These are phyloP conservation scores for Sarocladium kiliense DNA, from an alignment of 2,329 filamentous ascomycete genomes.

Conservation along the genomic window DNA sequence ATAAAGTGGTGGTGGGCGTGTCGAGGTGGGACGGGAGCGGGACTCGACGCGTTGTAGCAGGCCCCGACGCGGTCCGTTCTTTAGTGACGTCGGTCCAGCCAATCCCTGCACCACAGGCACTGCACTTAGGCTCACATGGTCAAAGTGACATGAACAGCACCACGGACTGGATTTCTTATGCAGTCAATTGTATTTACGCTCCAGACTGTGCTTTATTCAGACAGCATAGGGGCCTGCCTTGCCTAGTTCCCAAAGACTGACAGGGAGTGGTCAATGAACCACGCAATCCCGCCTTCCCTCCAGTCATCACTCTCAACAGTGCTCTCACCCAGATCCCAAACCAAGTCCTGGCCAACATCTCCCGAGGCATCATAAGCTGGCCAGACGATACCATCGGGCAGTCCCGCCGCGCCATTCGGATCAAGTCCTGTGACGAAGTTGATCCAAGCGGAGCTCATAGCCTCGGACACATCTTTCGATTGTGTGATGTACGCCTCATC, in stretches of 20 bases:
- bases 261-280: conserved; percentile 22
- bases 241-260: conserved; percentile 20
- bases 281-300: conserved; percentile 22
- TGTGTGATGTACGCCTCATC: conserved; percentile 19
- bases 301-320: conserved; percentile 23
- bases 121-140: no score
- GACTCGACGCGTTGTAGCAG: conserved; percentile 1
- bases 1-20: background rate
- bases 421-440: conserved; percentile 21
- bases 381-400: conserved; percentile 16
- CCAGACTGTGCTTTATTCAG: no score
- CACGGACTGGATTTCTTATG: no score
- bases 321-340: conserved; percentile 21
- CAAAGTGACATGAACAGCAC: no score
- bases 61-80: conserved; percentile 4
- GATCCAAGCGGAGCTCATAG: conserved; percentile 26
- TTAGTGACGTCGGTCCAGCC: background rate
- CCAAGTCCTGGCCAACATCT: conserved; percentile 20
- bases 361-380: conserved; percentile 19
- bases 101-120: background rate
- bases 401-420: conserved; percentile 18
- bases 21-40: background rate
- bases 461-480: conserved; percentile 20
- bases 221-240: background rate
- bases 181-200: no score